Evolutionary conservation across 169 alveolate species (phyloP).

Genomic region (Plasmodium reichenowi): DNA sequence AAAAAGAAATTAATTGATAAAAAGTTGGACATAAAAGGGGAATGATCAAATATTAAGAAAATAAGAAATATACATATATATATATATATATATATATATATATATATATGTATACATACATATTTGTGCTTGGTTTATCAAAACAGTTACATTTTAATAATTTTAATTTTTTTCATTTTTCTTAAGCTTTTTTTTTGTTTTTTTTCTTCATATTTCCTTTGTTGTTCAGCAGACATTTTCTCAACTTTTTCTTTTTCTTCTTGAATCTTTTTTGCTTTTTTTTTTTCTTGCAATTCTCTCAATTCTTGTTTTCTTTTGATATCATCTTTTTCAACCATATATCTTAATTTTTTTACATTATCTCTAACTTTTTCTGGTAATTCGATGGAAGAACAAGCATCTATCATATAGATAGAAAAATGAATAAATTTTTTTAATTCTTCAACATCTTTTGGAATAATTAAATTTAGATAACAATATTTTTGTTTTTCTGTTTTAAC

Average conservation of each 20-base stretch:
- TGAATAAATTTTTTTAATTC: slow-evolving; percentile 28
- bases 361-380: slow-evolving; percentile 59
- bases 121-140: not conserved
- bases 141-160: slow-evolving; percentile 57
- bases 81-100: not conserved
- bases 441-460: slow-evolving; percentile 44
- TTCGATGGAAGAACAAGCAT: slow-evolving; percentile 62
- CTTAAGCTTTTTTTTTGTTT: slow-evolving; percentile 64
- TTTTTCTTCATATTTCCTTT: slow-evolving; percentile 72
- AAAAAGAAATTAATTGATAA: not conserved
- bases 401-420: slow-evolving; percentile 72
- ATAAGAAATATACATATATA: not conserved
- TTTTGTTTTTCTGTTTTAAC: slow-evolving; percentile 34
- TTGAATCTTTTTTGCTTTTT: slow-evolving; percentile 66
- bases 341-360: slow-evolving; percentile 67
- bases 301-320: slow-evolving; percentile 36
- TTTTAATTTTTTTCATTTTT: slow-evolving; percentile 67
- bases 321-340: slow-evolving; percentile 72
- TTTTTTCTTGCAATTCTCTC: slow-evolving; percentile 62
- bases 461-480: slow-evolving; percentile 39
- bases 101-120: not conserved
- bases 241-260: slow-evolving; percentile 64
- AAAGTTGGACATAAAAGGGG: not conserved
- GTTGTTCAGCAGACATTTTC: slow-evolving; percentile 74
- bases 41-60: too few species aligned